Percentiles rank a stretch among this genome's conserved stretches.
phyloP scores from a whole-genome alignment of 2,329 filamentous ascomycete species.

The Periconia macrospinosa region DNA sequence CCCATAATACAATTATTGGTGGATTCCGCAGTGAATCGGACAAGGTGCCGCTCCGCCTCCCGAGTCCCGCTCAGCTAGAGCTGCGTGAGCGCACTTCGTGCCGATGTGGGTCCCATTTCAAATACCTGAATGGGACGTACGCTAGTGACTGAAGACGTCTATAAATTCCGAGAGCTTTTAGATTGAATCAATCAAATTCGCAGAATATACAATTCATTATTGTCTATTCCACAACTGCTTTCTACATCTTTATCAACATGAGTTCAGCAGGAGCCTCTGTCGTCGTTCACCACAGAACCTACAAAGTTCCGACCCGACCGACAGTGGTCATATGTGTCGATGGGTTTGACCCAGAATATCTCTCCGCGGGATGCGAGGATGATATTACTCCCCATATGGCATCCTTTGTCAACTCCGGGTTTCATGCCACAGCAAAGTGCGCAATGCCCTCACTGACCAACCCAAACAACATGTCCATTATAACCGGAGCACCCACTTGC shows the following conservation, averaged over 20 bases:
- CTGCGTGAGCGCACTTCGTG: too few species aligned
- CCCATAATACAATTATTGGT: too few species aligned
- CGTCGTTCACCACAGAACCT: constrained; percentile 30
- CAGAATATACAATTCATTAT: too few species aligned
- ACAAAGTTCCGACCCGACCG: constrained; percentile 36
- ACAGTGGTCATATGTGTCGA: constrained; percentile 49
- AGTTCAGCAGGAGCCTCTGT: not conserved
- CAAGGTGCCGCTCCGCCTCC: too few species aligned
- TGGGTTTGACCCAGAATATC: constrained; percentile 49
- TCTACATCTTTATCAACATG: not conserved
- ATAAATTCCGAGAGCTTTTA: too few species aligned
- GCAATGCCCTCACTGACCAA: constrained; percentile 52
- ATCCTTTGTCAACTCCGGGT: constrained; percentile 38
- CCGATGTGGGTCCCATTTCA: too few species aligned
- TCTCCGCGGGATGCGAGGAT: constrained; percentile 37
- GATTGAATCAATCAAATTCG: too few species aligned
- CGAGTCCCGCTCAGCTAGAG: too few species aligned
- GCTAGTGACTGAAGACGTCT: too few species aligned
- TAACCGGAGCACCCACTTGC: constrained; percentile 45
- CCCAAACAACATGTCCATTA: constrained; percentile 51
- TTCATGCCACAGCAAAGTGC: constrained; percentile 43
- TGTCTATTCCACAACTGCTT: too few species aligned
- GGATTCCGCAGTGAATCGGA: too few species aligned
- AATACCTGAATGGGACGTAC: too few species aligned
- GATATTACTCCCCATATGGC: constrained; percentile 18